Base-by-base conservation (phyloP, 495 filamentous ascomycete species). In the Daldinia caldariorum region DNA sequence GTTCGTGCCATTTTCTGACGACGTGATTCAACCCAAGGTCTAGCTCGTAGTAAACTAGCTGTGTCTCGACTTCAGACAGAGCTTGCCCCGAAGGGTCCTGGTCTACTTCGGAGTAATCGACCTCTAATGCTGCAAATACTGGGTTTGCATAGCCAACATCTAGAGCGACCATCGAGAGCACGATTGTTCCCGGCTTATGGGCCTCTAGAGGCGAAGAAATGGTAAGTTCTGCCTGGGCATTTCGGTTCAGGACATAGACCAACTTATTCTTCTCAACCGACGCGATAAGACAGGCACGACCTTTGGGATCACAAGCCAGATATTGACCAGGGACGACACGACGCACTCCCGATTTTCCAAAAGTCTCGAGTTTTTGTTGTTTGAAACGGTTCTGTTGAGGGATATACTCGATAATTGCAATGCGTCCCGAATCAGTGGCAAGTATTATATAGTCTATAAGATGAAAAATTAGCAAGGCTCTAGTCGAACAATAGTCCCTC, bases 241-340 rank as follows among this genome's bases (percentile, higher is more conserved):
- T 97, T 41, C 96, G 91, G 81, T 97, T 97, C 60, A 99, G 85
- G 75, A 98, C 94, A 80, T 98, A 99, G 76, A 98, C 96, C 71
- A 99, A 91, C 82, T 98, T 98, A 81, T 98, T 98, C 88, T 99
- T 99, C 80, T 99, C 96, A 63, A 95, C 85, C 8, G 93, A 93
- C 6, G 96, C 92, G 55, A 97, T 93, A 71, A 99, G 84, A 78
- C 94, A 97, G 38, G 96, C 96, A 79, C 96, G 87, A 41, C 96
- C 96, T 78, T 96, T 96, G 8, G 96, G 96, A 77, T 99, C 96
- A 8, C 91, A 90, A 2, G 94, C 95, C 18, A 99, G 85, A 75
- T 95, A 98, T 76, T 99, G 93, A 13, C 96, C 96, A 3, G 96
- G 96, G 67, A 99, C 87, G 14, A 97, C 94, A 59, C 96, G 88